phyloP scores from a whole-genome alignment of 371 early-diverging fungal genomes.

The Mortierella sp. region DNA sequence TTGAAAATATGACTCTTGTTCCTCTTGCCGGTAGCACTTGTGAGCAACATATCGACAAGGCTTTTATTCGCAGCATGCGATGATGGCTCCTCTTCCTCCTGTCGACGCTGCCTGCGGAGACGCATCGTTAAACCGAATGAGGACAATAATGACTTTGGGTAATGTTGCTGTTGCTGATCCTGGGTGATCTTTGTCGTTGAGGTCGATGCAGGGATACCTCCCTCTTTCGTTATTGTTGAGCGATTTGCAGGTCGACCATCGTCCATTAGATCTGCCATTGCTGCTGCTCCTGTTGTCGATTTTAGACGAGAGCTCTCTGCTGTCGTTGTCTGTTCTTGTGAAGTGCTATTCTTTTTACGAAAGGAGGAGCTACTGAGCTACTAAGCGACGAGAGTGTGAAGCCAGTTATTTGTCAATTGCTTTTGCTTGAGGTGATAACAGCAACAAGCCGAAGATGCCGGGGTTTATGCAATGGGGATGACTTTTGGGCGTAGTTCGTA shows the following conservation, averaged over 20 bases:
- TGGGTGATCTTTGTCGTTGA: neutral
- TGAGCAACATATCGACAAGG: neutral
- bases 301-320: neutral
- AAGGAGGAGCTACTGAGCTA: too few relatives aligned
- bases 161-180: neutral
- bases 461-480: too few relatives aligned
- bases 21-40: neutral
- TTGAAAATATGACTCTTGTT: conserved; percentile 13
- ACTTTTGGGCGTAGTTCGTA: too few relatives aligned
- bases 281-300: neutral
- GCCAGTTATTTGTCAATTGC: neutral
- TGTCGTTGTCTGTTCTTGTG: neutral
- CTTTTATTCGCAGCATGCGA: neutral
- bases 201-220: neutral
- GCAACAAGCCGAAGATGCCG: too few relatives aligned
- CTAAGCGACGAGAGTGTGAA: neutral
- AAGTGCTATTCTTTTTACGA: neutral
- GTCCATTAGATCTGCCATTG: neutral
- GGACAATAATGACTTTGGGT: neutral
- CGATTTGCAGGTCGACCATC: neutral
- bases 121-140: neutral
- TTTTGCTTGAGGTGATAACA: too few relatives aligned
- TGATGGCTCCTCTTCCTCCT: neutral
- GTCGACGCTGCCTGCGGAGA: neutral
- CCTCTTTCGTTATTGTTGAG: neutral